phyloP scores from a whole-genome alignment of 768 basidiomycete genomes.

The Pleurotus tuber-regium region DNA sequence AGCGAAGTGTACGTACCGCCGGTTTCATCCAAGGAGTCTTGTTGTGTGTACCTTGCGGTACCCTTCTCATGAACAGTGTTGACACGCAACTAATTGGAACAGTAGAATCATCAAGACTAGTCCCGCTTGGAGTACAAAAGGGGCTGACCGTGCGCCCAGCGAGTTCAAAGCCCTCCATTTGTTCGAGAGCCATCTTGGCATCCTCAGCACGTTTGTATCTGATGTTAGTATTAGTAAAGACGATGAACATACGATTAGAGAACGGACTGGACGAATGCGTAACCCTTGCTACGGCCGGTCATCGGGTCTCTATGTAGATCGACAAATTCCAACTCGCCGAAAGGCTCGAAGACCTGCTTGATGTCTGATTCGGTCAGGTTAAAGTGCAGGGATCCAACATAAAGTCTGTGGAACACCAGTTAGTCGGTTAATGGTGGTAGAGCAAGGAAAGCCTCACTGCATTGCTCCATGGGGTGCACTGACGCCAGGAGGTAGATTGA shows the following conservation, averaged over 20 bases:
- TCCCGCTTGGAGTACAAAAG: neutral
- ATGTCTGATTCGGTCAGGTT: slow-evolving; percentile 96
- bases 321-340: slow-evolving; percentile 97
- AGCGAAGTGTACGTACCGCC: slow-evolving; percentile 53
- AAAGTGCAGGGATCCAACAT: slow-evolving; percentile 96
- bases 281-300: slow-evolving; percentile 96
- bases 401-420: slow-evolving; percentile 57
- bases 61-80: slow-evolving; percentile 94
- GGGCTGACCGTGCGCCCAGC: slow-evolving; percentile 84
- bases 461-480: slow-evolving; percentile 78
- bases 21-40: slow-evolving; percentile 84
- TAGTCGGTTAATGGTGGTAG: slow-evolving; percentile 5
- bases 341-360: slow-evolving; percentile 98
- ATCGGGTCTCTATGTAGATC: slow-evolving; percentile 94
- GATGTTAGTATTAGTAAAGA: slow-evolving; percentile 1
- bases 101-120: slow-evolving; percentile 11
- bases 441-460: slow-evolving; percentile 50
- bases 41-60: slow-evolving; percentile 67
- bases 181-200: slow-evolving; percentile 94
- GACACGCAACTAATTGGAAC: slow-evolving; percentile 62
- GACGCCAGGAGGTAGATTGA: slow-evolving; percentile 84
- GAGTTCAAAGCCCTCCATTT: slow-evolving; percentile 98
- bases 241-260: neutral
- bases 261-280: slow-evolving; percentile 93
- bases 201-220: slow-evolving; percentile 92